Evolutionary conservation across 352 stramenopile genomes (phyloP).

Genomic region (Globisporangium mamillatum): DNA sequence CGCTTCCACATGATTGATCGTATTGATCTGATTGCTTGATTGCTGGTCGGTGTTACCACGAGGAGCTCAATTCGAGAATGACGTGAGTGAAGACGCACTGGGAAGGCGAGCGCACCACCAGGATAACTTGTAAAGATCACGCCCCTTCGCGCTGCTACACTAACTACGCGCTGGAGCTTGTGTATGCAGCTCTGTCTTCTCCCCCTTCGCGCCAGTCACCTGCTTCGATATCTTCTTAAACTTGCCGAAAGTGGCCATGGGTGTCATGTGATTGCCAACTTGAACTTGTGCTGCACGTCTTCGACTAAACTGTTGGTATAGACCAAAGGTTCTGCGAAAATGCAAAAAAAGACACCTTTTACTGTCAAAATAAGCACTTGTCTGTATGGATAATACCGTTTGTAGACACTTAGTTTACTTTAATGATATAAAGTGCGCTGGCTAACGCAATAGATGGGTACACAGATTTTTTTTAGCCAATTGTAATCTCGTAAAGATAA

Average conservation of each 20-base stretch:
- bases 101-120: neutral
- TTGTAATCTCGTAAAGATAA: neutral
- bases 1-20: too few relatives aligned
- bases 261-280: constrained; percentile 14
- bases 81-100: neutral
- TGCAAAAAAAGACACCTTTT: too few relatives aligned
- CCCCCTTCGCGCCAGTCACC: neutral
- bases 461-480: neutral
- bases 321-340: too few relatives aligned
- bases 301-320: too few relatives aligned
- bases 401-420: too few relatives aligned
- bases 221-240: neutral
- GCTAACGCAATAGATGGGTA: constrained; percentile 9
- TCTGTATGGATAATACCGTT: too few relatives aligned
- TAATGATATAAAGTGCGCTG: neutral
- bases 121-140: too few relatives aligned
- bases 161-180: neutral
- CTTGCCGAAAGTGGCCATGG: neutral
- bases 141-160: too few relatives aligned
- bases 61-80: constrained; percentile 12
- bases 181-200: neutral
- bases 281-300: neutral
- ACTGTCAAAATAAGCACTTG: too few relatives aligned
- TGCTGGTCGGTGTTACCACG: neutral
- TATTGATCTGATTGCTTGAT: too few relatives aligned